Conservation (phyloP, 176 grass and related monocot genomes). For the Areca catechu region DNA sequence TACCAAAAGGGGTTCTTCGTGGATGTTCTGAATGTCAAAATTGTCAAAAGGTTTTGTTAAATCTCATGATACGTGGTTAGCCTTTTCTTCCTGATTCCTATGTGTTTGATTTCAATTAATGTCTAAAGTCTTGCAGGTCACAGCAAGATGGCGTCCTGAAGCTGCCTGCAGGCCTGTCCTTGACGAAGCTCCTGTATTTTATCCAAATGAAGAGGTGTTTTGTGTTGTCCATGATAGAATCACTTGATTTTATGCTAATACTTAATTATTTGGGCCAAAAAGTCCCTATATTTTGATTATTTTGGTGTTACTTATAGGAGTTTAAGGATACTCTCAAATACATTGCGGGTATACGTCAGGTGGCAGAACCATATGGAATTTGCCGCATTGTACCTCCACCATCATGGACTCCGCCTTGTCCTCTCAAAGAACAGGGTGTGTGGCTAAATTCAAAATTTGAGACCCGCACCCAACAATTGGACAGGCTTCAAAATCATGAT, state of each 20-base stretch:
- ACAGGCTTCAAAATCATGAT: slow-evolving; percentile 90
- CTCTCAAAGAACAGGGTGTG: slow-evolving; percentile 58
- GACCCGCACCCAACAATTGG: slow-evolving; percentile 64
- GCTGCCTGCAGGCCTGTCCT: slow-evolving; percentile 8
- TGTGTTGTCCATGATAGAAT: not conserved
- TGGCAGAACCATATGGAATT: slow-evolving; percentile 73
- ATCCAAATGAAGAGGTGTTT: slow-evolving; percentile 22
- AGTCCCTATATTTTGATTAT: not conserved
- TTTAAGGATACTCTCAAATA: slow-evolving; percentile 89
- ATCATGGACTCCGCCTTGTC: slow-evolving; percentile 80
- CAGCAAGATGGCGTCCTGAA: slow-evolving; percentile 17
- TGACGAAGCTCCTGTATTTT: slow-evolving; percentile 27
- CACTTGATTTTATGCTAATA: no score
- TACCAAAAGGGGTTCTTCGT: slow-evolving; percentile 20
- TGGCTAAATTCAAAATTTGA: slow-evolving; percentile 74
- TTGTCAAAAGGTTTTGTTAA: slow-evolving; percentile 23
- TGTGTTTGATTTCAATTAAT: not conserved
- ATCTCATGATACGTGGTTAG: not conserved
- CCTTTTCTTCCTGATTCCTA: not conserved
- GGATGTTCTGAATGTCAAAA: slow-evolving; percentile 15
- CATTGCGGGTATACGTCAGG: slow-evolving; percentile 60
- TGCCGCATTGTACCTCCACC: slow-evolving; percentile 88
- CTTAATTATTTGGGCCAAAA: no score
- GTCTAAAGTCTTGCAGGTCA: slow-evolving; percentile 8
- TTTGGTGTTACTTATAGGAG: slow-evolving; percentile 30